Conservation (phyloP, 768 basidiomycete species). For the Macrolepiota fuliginosa region DNA sequence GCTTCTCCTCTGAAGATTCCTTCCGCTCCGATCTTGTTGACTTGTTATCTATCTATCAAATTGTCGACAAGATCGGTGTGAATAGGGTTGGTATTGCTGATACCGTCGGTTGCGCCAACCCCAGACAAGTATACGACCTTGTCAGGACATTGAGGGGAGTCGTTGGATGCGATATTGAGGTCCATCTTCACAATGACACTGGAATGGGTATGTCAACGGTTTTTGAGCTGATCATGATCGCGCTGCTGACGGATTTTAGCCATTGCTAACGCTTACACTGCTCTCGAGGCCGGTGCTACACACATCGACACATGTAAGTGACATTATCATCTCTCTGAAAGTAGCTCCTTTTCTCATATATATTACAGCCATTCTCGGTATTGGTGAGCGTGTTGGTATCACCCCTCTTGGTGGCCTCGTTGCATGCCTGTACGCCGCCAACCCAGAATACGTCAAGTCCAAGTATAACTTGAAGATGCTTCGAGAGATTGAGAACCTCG, state of each 20-base stretch:
- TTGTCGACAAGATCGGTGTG: constrained; percentile 98
- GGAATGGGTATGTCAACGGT: constrained; percentile 66
- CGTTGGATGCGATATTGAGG: constrained; percentile 96
- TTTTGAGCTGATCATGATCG: neutral
- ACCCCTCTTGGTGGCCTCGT: constrained; percentile 96
- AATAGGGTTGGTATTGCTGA: constrained; percentile 99
- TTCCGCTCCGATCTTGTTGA: constrained; percentile 99
- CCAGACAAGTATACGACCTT: constrained; percentile 97
- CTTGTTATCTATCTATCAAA: constrained; percentile 97
- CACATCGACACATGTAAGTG: constrained; percentile 94
- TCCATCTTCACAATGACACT: constrained; percentile 98
- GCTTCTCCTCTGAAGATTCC: constrained; percentile 99
- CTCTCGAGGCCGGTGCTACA: constrained; percentile 97
- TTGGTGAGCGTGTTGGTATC: constrained; percentile 98
- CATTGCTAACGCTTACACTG: constrained; percentile 97
- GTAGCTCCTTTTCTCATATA: constrained; percentile 11
- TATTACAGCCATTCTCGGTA: constrained; percentile 84
- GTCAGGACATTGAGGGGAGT: constrained; percentile 95
- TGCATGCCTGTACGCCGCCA: constrained; percentile 93
- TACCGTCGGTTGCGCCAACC: constrained; percentile 98
- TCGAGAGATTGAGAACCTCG: constrained; percentile 97
- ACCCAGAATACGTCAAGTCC: constrained; percentile 98
- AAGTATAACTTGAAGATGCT: constrained; percentile 99
- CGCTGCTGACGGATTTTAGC: constrained; percentile 41
- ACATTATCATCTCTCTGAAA: neutral